Base-by-base conservation (phyloP, 1,284 basidiomycete species). In the Sporisorium scitamineum region DNA sequence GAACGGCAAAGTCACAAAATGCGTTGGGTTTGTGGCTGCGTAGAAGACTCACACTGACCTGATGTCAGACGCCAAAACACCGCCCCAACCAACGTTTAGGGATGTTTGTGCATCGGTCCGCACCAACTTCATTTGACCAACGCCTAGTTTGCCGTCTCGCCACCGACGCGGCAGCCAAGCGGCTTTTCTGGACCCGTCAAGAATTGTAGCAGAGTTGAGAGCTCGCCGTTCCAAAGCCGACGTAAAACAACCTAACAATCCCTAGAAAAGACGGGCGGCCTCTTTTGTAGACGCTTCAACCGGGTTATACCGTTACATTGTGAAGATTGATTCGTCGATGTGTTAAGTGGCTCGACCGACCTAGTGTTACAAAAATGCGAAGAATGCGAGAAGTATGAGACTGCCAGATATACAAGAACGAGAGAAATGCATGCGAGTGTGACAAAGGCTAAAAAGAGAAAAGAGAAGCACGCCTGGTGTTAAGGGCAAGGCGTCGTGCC, bases 291-390 rank as follows among this genome's bases (percentile, higher is more conserved):
- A n/a, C n/a, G n/a, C n/a, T n/a, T n/a, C n/a, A 34, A 58, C 44
- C 11, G 56, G 65, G 26, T 48, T 54, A 63, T 70, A 74, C 71
- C 59, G 70, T 74, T 63, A 39, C 55, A 18, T 39, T 16, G n/a
- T n/a, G n/a, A n/a, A n/a, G n/a, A 39, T 2, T 39, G 26, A 57
- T 31, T 44, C 61, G 70, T 72, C 74, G 57, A 76, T 69, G 66
- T 71, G 69, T 78, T 71, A 75, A 78, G 71, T 67, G 76, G 72
- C 76, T 75, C 69, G 76, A 78, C 68, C 67, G 62, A 61, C 64
- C 74, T 70, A 54, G 7, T 65, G 54, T 57, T 70, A 70, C 63
- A 51, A 34, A 45, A 52, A 34, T 41, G 62, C n/a, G n/a, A n/a
- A 52, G 69, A 57, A 22, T 32, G 54, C 47, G 64, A 52, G 29